Evolutionary conservation across 768 basidiomycete species (phyloP), one percentile per base, ranked within the genome.

Genomic region (Boletus edulis): DNA sequence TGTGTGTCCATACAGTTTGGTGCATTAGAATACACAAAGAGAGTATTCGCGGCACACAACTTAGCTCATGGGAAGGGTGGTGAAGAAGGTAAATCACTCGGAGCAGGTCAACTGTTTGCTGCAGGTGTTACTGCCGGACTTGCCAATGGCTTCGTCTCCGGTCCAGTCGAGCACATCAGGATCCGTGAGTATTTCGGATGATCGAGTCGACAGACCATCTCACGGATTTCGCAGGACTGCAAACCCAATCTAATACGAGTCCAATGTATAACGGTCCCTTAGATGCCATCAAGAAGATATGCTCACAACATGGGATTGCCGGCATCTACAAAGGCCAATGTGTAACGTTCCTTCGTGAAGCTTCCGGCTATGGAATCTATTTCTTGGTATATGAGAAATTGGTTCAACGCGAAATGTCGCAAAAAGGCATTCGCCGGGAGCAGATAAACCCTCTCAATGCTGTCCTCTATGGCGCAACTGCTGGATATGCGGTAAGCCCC

Each of bases 1-100:
- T 98, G 94, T 65, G 94, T 98, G 5, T 95, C 94, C 12, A 98
- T 98, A 67, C 94, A 98, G 69, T 98, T 98, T 67, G 94, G 86
- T 53, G 92, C 85, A 29, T 78, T 98, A 54, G 94, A 96, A 72
- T 85, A 83, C 59, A 77, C 86, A 46, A 98, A 98, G 71, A 85
- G 94, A 17, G 76, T 78, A 61, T 94, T 95, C 63, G 81, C 84
- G 4, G 65, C 71, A 39, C 79, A 79, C 55, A 95, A 95, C 66
- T 52, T 79, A 45, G 68, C 71, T 10, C 69, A 68, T 4, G 89
- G 89, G 27, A 66, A 65, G 6, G 91, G 89, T 17, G 87, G 91
- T 6, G 74, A 78, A 34, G 79, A 80, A n/a, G 88, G 91, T 5
- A 78, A 76, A 63, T 72, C 72, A 12, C 79, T 94, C 13, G 77